Percentiles rank a stretch among this genome's conserved stretches.
phyloP scores from a whole-genome alignment of 495 filamentous ascomycete species.

The Podospora australis region DNA sequence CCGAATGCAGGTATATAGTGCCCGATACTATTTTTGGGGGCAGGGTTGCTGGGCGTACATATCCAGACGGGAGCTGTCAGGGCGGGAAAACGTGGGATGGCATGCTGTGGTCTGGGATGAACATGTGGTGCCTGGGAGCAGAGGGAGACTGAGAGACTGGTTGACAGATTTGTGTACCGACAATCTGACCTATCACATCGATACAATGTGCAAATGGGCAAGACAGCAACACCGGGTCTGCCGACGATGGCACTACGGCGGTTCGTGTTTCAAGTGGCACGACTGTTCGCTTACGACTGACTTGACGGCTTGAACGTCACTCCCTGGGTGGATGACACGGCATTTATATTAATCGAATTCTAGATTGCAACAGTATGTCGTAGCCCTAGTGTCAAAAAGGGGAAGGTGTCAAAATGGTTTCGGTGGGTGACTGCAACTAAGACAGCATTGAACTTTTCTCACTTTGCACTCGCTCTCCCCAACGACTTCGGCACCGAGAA shows the following conservation, averaged over 20 bases:
- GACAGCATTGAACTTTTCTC: background rate
- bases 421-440: slow-evolving; percentile 1
- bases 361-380: background rate
- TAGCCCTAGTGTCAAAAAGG: background rate
- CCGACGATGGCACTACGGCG: background rate
- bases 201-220: background rate
- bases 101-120: background rate
- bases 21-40: slow-evolving; percentile 6
- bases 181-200: background rate
- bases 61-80: no score
- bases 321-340: background rate
- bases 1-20: background rate
- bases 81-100: no score
- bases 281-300: background rate
- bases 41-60: no score
- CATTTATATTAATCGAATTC: slow-evolving; percentile 2
- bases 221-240: background rate
- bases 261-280: slow-evolving; percentile 2
- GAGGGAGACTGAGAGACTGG: background rate
- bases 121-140: no score
- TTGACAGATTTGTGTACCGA: background rate
- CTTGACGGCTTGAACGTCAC: no score
- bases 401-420: slow-evolving; percentile 2
- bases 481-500: slow-evolving; percentile 1
- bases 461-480: background rate